Base-by-base conservation (phyloP, 2,329 filamentous ascomycete genomes). In the Cytospora leucostoma region DNA sequence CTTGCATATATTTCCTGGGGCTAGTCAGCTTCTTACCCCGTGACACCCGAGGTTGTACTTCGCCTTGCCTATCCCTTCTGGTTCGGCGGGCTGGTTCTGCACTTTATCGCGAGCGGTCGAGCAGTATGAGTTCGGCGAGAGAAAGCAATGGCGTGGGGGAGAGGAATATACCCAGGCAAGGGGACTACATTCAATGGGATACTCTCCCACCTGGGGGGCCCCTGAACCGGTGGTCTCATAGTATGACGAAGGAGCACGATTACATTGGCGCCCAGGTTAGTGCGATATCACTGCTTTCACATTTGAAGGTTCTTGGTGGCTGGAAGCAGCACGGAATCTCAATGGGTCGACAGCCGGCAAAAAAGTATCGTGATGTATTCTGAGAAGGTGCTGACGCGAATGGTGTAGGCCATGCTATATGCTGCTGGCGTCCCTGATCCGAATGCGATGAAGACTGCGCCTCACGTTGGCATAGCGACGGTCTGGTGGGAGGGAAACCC, bases 401-500 rank as follows among this genome's bases (percentile, higher is more conserved):
- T 7, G 35, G n/a, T 4, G 33, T 27, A 93, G 89, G 92, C 94
- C 50, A 97, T 97, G 94, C 84, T 98, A 27, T 98, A 96, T 77
- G 93, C 91, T 15, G 93, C 94, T 10, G 94, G 94, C 32, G 90
- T 98, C 38, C 91, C 93, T 1, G 86, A 92, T 72, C 83, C 87
- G 70, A 82, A 95, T 62, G 87, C 88, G 71, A 96, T 98, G 91
- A 93, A 94, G 78, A 94, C 84, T 63, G 90, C 90, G 59, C 92
- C 94, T 13, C 94, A 98, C 67, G 91, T 98, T 33, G 94, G 94
- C 63, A 87, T 97, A 72, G 90, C 93, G 8, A 93, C 90, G 6
- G 91, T 97, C 5, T 97, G 93, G 93, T 98, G 93, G 93, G 93
- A 97, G 77, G 94, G 94, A 34, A 97, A 97, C 74, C 92, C 94